These are phyloP conservation scores for Phytophthora lateralis DNA, from an alignment of 352 stramenopile species.

Conservation along the genomic window DNA sequence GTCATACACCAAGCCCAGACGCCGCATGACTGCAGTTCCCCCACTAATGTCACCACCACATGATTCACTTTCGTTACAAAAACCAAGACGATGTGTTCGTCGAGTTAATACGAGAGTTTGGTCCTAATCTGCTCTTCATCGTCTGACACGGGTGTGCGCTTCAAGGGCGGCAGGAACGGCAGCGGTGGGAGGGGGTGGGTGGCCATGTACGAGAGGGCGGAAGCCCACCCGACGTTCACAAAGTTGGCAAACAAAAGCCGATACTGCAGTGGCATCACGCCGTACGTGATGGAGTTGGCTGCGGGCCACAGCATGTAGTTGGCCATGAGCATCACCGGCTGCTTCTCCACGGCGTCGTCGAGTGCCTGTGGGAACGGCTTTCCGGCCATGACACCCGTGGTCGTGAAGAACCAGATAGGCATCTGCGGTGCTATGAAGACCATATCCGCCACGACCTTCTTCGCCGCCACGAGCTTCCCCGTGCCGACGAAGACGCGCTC, in stretches of 20 bases:
- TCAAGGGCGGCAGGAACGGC: constrained; percentile 13
- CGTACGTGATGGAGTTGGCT: constrained; percentile 41
- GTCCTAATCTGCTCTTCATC: background rate
- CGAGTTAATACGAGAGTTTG: background rate
- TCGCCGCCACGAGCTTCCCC: constrained; percentile 24
- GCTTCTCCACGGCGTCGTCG: constrained; percentile 33
- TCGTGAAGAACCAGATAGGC: constrained; percentile 42
- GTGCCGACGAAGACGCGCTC: constrained; percentile 46
- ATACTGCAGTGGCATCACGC: constrained; percentile 37
- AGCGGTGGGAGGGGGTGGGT: constrained; percentile 19
- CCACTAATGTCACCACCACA: constrained; percentile 15
- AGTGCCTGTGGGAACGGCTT: constrained; percentile 22
- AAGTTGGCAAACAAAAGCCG: constrained; percentile 40
- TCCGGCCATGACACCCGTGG: constrained; percentile 34
- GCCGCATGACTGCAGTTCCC: constrained; percentile 30
- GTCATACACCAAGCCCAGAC: constrained; percentile 46
- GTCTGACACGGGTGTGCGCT: background rate
- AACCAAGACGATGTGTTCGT: constrained; percentile 20
- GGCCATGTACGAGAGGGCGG: constrained; percentile 40
- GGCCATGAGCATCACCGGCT: constrained; percentile 26
- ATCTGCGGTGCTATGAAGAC: constrained; percentile 36
- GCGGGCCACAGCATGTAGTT: constrained; percentile 45
- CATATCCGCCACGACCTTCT: constrained; percentile 45
- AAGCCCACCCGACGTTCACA: constrained; percentile 41
- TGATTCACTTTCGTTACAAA: constrained; percentile 23